Evolutionary conservation across 805 yeast genomes (phyloP), one percentile per base, ranked within the genome.

Genomic region (Saturnispora mendoncae): DNA sequence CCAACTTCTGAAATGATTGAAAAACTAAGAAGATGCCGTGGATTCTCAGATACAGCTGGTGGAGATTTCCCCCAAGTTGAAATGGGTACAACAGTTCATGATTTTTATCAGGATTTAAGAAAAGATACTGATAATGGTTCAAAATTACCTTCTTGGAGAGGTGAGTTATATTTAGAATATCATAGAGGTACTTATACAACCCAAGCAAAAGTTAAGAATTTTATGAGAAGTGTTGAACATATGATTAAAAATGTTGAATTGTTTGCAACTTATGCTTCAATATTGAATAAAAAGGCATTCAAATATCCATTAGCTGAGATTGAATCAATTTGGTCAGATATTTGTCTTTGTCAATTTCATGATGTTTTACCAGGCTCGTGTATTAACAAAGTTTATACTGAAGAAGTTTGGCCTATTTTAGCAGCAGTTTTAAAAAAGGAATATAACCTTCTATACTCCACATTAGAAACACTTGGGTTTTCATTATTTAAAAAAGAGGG

Each of bases 321-420:
- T 33, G 77, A 79, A 47, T 69, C 64, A 2, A 60, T 90, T 46
- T 90, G 98, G 98, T 90, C 86, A 58, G 78, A 84, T 59, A 76
- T 90, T 17, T 76, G 87, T 46, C 66, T 92, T 42, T 87, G 95
- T 57, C 97, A 90, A 58, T 90, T 90, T 66, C 98, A 90, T 60
- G 98, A 90, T 65, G 97, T 90, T n/a, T 69, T 92, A 39, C 98
- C 98, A 2, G 98, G 98, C 3, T 81, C 94, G 5, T 85, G 95
- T 62, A 90, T 90, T 53, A 95, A 86, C 47, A 76, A 85, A 78
- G 96, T 92, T 12, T 90, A 92, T 56, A 78, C 74, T 37, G 87
- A 86, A 52, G 92, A 83, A 52, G 97, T 90, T 8, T 74, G 78
- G 55, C 88, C 90, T 25, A 78, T 84, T 74, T 70, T 88, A 51